Base-by-base conservation (phyloP, 75 land plant genomes). In the Picea glauca region DNA sequence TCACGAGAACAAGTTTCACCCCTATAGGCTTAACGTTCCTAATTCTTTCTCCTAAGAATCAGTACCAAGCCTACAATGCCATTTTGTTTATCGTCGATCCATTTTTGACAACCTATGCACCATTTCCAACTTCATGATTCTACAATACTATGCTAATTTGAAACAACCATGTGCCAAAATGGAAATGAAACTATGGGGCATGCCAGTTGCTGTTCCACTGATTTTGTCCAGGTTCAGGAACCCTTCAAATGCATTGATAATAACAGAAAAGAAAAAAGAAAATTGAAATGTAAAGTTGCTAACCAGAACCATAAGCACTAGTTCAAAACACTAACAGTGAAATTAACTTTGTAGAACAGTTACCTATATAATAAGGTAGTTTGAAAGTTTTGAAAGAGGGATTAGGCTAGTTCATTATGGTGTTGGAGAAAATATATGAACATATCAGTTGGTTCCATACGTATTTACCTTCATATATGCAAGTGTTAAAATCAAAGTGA, bases 401-500 rank as follows among this genome's bases (percentile, higher is more conserved):
- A 35, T 33, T 46, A 20, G 11, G 20, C 7, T 40, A 32, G 54
- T 40, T 40, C 35, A 8, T 70, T 70, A 70, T 50, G 54, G 54
- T 9, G 12, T 20, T 70, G 12, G 50, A 40, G 21, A 32, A 33
- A 66, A 13, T 0, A 66, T 66, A 66, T 17, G 17, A 66, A 66
- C 17, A 15, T 15, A 70, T 43, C 21, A 70, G 73, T n/a, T 43
- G 73, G 54, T 70, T 68, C 43, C 54, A 43, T 3, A 70, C 3
- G 43, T 5, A 70, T 21, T 70, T 70, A 89, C 98, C 99, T 62
- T 97, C 88, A 72, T 87, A 77, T 32, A 97, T 86, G 80, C 96
- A 94, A 4, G 87, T 76, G 84, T 97, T 97, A 89, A 97, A 94
- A 86, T 97, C 96, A 80, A 97, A 97, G 65, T 85, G 82, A 58